Base-by-base conservation (phyloP, 2,329 filamentous ascomycete genomes). In the Claviceps sp. region DNA sequence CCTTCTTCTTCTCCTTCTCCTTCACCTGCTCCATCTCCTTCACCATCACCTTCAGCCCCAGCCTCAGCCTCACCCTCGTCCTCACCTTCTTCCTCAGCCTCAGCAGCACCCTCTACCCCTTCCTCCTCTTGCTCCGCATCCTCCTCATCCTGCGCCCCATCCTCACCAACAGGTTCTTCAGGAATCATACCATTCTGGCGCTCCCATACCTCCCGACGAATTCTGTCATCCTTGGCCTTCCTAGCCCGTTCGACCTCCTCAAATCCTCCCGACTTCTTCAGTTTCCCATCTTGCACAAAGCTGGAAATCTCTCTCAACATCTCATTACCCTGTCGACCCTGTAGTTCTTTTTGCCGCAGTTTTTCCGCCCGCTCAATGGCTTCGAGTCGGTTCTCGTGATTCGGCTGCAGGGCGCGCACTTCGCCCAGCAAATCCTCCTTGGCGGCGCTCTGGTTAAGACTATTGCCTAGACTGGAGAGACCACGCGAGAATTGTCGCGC, bases 331-430 rank as follows among this genome's bases (percentile, higher is more conserved):
- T 75, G 76, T 2, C 93, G 79, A 56, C 74, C 84, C 64, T 88
- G 86, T 1, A 98, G 77, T 64, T 98, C 93, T 64, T 88, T 89
- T 67, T 93, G 86, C 22, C 93, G 78, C 7, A 89, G 77, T 70
- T 90, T 93, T 70, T 97, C 93, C 0, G 93, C 93, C n/a, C 93
- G 82, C 67, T 97, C 90, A 58, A 98, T 98, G 38, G 93, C 93
- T 68, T 97, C 93, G 0, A 98, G 75, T 38, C 93, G 79, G 59
- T 87, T 82, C 67, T 96, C 89, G 66, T 98, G 93, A 63, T 98
- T 97, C 1, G 91, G 90, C 63, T 93, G 87, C 46, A 98, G 72
- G 3, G 93, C 93, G 44, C 93, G 82, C 45, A 98, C 91, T 71
- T 97, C 93, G 47, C 88, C 90, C 1, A 98, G 74, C 20, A 98